Conservation (phyloP, 768 basidiomycete genomes). For the Boletus rubroflammeus region DNA sequence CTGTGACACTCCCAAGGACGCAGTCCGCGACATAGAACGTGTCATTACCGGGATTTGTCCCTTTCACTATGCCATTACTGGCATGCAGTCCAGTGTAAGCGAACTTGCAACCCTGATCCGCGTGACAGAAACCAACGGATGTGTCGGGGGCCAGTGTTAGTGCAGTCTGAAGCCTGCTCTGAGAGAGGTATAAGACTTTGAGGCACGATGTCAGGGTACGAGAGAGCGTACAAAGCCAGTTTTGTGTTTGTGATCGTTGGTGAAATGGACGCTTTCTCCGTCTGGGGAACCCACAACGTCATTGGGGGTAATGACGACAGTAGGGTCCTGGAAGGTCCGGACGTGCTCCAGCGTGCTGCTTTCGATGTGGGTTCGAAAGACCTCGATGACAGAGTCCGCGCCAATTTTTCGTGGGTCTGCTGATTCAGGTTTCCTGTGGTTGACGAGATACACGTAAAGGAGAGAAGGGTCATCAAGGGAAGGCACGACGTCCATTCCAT, state of each 20-base stretch:
- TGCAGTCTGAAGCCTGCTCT: constrained; percentile 24
- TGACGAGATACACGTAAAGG: constrained; percentile 67
- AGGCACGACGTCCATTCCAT: constrained; percentile 68
- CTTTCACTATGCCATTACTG: constrained; percentile 61
- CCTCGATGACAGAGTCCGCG: constrained; percentile 70
- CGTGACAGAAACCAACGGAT: constrained; percentile 64
- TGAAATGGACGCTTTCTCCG: constrained; percentile 63
- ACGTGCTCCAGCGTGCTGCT: constrained; percentile 47
- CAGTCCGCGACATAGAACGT: constrained; percentile 58
- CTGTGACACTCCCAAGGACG: constrained; percentile 41
- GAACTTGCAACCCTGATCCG: constrained; percentile 56
- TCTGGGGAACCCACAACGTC: constrained; percentile 66
- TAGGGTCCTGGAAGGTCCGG: constrained; percentile 51
- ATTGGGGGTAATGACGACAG: constrained; percentile 59
- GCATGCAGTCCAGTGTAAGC: constrained; percentile 48
- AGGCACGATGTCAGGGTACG: background rate
- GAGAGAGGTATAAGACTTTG: background rate
- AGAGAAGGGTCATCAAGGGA: constrained; percentile 44
- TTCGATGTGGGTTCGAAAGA: constrained; percentile 55
- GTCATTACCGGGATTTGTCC: constrained; percentile 42
- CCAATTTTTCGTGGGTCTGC: constrained; percentile 43
- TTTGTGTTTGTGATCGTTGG: constrained; percentile 62
- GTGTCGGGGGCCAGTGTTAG: constrained; percentile 36
- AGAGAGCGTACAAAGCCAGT: constrained; percentile 45
- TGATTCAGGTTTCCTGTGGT: constrained; percentile 55